A percentile compares a stretch with the other conserved stretches of the same genome.
These are phyloP conservation scores for Pythium plurisporium DNA, from an alignment of 352 stramenopile species.

Conservation along the genomic window DNA sequence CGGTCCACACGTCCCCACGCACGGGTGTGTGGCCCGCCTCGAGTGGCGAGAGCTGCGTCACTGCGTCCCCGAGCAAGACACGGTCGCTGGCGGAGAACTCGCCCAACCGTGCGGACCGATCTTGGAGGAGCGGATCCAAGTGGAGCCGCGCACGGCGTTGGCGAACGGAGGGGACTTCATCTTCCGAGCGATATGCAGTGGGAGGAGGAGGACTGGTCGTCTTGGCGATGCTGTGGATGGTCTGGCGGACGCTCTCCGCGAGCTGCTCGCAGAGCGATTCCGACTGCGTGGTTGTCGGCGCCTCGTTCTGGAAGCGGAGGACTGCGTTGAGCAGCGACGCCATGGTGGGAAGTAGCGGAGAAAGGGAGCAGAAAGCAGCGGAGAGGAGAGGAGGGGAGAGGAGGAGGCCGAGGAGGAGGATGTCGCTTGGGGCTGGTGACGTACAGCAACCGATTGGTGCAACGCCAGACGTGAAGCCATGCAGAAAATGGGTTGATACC, in stretches of 20 bases:
- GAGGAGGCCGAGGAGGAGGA: not conserved
- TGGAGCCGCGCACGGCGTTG: not conserved
- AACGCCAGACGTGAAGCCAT: not conserved
- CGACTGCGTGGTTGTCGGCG: constrained; percentile 29
- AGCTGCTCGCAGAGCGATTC: constrained; percentile 22
- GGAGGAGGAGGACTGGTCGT: not conserved
- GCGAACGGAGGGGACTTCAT: not conserved
- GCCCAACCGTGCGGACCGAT: not conserved
- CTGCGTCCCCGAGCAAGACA: not conserved
- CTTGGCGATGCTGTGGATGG: constrained; percentile 13
- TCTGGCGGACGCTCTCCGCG: constrained; percentile 14
- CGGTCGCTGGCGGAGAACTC: constrained; percentile 9
- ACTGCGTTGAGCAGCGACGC: constrained; percentile 24
- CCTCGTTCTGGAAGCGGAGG: constrained; percentile 44
- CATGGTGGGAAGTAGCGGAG: not conserved
- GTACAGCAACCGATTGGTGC: not conserved
- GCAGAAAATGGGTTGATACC: not conserved
- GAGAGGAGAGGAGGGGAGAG: too few relatives aligned
- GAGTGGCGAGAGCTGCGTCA: not conserved
- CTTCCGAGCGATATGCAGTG: constrained; percentile 1
- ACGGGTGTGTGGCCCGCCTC: not conserved
- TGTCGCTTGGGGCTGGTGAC: not conserved
- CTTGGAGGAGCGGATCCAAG: constrained; percentile 14
- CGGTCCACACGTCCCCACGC: constrained; percentile 7
- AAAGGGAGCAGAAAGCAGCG: too few relatives aligned